Conservation (phyloP, 169 alveolate species). For the Neospora caninum region DNA sequence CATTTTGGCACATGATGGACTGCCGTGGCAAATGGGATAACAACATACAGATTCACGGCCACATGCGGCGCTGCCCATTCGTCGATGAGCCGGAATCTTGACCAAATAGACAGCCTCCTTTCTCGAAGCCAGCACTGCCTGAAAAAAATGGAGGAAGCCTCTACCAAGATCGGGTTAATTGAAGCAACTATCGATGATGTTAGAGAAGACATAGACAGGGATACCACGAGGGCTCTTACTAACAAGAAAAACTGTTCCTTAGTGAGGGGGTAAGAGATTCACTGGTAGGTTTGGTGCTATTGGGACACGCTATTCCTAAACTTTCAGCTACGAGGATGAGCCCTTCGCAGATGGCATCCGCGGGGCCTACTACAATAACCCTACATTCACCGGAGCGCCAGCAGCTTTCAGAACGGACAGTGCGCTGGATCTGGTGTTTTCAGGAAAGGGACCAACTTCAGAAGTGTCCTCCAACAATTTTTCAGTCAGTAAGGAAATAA, state of each 20-base stretch:
- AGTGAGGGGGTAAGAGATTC: conserved; percentile 69
- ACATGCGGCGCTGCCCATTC: conserved; percentile 40
- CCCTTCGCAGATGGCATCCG: conserved; percentile 80
- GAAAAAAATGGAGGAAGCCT: conserved; percentile 15
- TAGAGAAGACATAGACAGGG: conserved; percentile 75
- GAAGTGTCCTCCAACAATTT: conserved; percentile 83
- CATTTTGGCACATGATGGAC: not conserved
- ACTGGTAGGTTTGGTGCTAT: not conserved
- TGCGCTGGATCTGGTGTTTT: conserved; percentile 80
- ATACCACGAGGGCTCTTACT: conserved; percentile 67
- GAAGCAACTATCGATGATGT: conserved; percentile 74
- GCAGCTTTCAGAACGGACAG: conserved; percentile 81
- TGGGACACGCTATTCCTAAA: not conserved
- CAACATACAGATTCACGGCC: conserved; percentile 45
- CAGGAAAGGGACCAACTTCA: conserved; percentile 82
- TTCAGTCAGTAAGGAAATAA: conserved; percentile 71
- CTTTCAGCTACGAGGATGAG: conserved; percentile 71
- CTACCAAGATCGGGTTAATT: not conserved
- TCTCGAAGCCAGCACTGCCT: conserved; percentile 53
- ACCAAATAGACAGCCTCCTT: not conserved
- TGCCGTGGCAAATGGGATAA: not conserved
- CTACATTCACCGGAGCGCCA: conserved; percentile 76
- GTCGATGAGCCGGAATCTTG: conserved; percentile 32
- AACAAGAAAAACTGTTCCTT: conserved; percentile 76
- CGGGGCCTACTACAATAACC: conserved; percentile 79